These are phyloP conservation scores for Malus hybrid DNA, from an alignment of 331 rosid genomes.

Conservation along the genomic window DNA sequence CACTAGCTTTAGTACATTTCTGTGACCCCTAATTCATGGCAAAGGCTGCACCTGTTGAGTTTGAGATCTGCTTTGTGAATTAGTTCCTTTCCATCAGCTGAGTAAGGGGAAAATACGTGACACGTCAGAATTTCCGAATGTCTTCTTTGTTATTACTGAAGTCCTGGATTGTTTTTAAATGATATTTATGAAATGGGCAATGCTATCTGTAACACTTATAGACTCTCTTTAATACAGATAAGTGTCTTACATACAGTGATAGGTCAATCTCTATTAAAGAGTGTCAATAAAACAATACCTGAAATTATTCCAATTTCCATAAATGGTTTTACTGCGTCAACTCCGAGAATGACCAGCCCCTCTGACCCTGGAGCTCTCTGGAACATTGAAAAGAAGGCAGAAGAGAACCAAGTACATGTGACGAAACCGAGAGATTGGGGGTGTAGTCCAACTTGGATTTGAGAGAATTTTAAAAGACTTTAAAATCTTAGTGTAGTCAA, in stretches of 20 bases:
- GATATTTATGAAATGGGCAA: background rate
- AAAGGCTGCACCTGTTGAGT: constrained; percentile 39
- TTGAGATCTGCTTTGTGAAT: constrained; percentile 50
- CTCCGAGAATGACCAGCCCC: constrained; percentile 45
- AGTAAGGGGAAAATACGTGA: background rate
- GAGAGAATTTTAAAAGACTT: no score
- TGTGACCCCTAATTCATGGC: constrained; percentile 65
- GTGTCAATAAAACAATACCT: constrained; percentile 26
- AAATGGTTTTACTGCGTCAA: constrained; percentile 45
- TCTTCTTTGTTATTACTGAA: background rate
- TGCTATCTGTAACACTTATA: no score
- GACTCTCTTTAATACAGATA: no score
- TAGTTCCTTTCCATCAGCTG: constrained; percentile 61
- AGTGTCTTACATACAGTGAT: no score
- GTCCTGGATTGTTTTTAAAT: background rate
- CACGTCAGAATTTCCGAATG: background rate
- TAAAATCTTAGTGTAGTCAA: no score
- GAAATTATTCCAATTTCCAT: constrained; percentile 50
- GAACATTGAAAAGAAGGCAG: background rate
- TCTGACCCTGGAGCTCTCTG: constrained; percentile 58
- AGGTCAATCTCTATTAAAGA: background rate
- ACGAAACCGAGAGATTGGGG: background rate
- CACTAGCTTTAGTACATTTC: constrained; percentile 28
- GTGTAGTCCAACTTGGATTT: no score
- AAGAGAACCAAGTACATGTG: background rate